phyloP scores from a whole-genome alignment of 257 asterid genomes.

The Lantana camara region DNA sequence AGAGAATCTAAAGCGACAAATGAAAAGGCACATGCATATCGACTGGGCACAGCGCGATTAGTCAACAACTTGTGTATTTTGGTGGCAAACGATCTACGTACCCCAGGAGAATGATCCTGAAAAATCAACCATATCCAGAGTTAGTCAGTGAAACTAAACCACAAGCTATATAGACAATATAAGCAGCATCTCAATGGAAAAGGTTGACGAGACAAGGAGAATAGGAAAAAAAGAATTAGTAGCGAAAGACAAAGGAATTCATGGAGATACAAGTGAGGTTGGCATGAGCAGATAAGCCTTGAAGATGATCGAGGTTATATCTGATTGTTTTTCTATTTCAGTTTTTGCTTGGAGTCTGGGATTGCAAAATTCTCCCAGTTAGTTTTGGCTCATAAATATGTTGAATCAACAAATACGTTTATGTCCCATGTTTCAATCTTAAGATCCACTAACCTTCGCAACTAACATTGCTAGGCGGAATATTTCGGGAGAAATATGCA shows the following conservation, averaged over 20 bases:
- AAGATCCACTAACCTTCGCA: slow-evolving; percentile 63
- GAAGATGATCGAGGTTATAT: neutral
- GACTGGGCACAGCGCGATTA: slow-evolving; percentile 58
- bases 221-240: neutral
- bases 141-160: slow-evolving; percentile 20
- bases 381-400: slow-evolving; percentile 5
- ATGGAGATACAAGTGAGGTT: neutral
- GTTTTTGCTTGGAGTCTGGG: slow-evolving; percentile 3
- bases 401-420: slow-evolving; percentile 9
- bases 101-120: slow-evolving; percentile 60
- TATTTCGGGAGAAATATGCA: slow-evolving; percentile 72
- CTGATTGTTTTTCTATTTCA: neutral
- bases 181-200: slow-evolving; percentile 15
- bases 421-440: slow-evolving; percentile 2
- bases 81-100: slow-evolving; percentile 60
- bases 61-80: slow-evolving; percentile 64
- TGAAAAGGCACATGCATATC: slow-evolving; percentile 89
- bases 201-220: slow-evolving; percentile 4
- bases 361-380: neutral
- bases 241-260: neutral
- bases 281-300: neutral
- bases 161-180: neutral
- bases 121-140: slow-evolving; percentile 19
- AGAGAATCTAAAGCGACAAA: slow-evolving; percentile 55
- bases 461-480: slow-evolving; percentile 63